Percentiles rank a stretch among this genome's conserved stretches.
phyloP scores from a whole-genome alignment of 257 asterid species.

The Marsdenia floribunda region DNA sequence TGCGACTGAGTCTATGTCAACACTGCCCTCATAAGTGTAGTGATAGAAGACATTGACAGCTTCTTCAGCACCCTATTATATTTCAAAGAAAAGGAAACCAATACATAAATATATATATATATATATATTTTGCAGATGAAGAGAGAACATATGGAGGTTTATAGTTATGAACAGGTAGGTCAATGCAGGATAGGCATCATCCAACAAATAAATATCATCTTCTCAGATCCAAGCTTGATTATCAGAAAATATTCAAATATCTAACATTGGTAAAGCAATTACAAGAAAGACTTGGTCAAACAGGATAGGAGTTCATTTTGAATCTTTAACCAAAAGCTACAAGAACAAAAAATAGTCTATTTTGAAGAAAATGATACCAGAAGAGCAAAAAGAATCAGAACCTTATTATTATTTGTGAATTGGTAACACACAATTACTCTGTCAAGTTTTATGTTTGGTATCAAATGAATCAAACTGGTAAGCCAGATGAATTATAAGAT shows the following conservation, averaged over 20 bases:
- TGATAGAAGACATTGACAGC: conserved; percentile 98
- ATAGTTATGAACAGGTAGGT: neutral
- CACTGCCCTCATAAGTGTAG: conserved; percentile 98
- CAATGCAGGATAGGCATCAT: neutral
- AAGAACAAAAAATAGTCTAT: neutral
- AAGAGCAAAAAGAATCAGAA: neutral
- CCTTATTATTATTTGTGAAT: neutral
- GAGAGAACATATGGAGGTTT: neutral
- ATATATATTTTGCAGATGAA: neutral
- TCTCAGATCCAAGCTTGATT: neutral
- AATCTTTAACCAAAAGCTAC: neutral
- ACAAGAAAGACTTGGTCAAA: neutral
- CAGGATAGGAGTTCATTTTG: neutral
- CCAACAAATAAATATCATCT: neutral
- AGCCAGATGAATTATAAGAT: neutral
- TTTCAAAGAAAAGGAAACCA: conserved; percentile 14
- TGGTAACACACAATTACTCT: neutral
- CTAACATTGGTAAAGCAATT: neutral
- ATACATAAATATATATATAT: neutral
- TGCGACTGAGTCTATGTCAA: conserved; percentile 87
- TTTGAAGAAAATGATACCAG: conserved; percentile 2
- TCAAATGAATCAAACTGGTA: neutral
- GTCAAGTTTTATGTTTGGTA: neutral
- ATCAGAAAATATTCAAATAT: neutral
- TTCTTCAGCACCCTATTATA: conserved; percentile 89